A percentile compares a stretch with the other conserved stretches of the same genome.
These are phyloP conservation scores for Juncus inflexus DNA, from an alignment of 176 grass and related monocot genomes.

Conservation along the genomic window DNA sequence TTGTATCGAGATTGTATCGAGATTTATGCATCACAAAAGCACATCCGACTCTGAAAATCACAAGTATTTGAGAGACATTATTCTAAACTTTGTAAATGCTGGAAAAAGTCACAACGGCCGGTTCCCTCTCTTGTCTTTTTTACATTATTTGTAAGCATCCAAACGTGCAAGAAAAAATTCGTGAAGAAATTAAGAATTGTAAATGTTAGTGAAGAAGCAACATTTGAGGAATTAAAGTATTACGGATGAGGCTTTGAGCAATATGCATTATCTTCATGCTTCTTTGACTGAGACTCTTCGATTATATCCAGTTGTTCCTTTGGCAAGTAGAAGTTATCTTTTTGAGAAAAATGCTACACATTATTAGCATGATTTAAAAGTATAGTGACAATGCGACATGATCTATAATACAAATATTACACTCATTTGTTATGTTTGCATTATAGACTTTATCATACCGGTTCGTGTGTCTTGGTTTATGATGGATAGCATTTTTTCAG, in stretches of 20 bases:
- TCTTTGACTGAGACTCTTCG: constrained; percentile 51
- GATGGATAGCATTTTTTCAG: not conserved
- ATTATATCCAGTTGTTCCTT: constrained; percentile 50
- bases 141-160: constrained; percentile 73
- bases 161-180: constrained; percentile 49
- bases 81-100: constrained; percentile 62
- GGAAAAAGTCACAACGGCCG: constrained; percentile 62
- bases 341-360: not conserved
- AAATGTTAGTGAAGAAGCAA: not conserved
- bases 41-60: constrained; percentile 38
- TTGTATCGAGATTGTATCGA: too few relatives aligned
- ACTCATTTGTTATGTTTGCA: not conserved
- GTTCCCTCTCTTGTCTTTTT: constrained; percentile 71
- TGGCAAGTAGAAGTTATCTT: constrained; percentile 16
- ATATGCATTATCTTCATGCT: constrained; percentile 63
- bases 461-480: not conserved
- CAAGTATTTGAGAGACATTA: constrained; percentile 67
- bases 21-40: constrained; percentile 48
- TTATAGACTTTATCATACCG: not conserved
- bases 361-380: not conserved
- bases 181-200: constrained; percentile 33
- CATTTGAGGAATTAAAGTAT: constrained; percentile 42
- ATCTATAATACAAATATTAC: not conserved
- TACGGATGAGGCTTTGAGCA: constrained; percentile 56
- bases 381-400: not conserved